Conservation (phyloP, 225 moss, liverwort and hornwort genomes). For the Asterella californica region DNA sequence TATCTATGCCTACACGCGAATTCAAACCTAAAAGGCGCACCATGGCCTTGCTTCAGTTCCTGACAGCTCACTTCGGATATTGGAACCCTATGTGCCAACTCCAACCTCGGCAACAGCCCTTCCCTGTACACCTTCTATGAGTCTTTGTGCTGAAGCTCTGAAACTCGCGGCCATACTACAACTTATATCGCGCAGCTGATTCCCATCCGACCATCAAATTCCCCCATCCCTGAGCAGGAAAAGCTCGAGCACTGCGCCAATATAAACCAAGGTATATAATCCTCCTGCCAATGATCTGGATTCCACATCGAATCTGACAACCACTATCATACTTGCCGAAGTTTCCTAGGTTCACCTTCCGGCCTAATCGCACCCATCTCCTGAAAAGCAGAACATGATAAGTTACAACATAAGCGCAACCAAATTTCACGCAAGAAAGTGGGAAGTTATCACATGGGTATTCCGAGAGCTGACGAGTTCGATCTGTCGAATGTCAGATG, state of each 20-base stretch:
- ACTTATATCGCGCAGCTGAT: conserved; percentile 24
- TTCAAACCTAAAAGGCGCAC: conserved; percentile 95
- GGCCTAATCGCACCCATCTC: conserved; percentile 22
- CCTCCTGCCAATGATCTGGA: conserved; percentile 17
- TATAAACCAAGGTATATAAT: conserved; percentile 10
- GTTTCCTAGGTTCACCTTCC: conserved; percentile 17
- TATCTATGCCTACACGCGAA: conserved; percentile 61
- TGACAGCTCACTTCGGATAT: conserved; percentile 16
- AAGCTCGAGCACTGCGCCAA: conserved; percentile 13
- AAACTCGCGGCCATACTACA: conserved; percentile 41
- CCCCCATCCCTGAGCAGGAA: background rate
- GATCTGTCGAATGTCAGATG: conserved; percentile 1
- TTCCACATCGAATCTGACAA: conserved; percentile 16
- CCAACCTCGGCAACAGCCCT: conserved; percentile 20
- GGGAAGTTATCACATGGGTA: background rate
- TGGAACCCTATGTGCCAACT: conserved; percentile 24
- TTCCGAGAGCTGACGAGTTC: background rate
- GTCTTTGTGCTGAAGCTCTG: conserved; percentile 13
- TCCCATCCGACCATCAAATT: conserved; percentile 7
- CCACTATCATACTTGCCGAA: conserved; percentile 13
- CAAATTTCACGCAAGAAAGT: background rate
- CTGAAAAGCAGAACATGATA: conserved; percentile 8
- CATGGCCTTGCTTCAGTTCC: conserved; percentile 58
- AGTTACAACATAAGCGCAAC: background rate
- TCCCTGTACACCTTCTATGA: conserved; percentile 13